Percentiles rank a stretch among this genome's conserved stretches.
These are phyloP conservation scores for Populus deltoides DNA, from an alignment of 345 rosid genomes.

Conservation along the genomic window DNA sequence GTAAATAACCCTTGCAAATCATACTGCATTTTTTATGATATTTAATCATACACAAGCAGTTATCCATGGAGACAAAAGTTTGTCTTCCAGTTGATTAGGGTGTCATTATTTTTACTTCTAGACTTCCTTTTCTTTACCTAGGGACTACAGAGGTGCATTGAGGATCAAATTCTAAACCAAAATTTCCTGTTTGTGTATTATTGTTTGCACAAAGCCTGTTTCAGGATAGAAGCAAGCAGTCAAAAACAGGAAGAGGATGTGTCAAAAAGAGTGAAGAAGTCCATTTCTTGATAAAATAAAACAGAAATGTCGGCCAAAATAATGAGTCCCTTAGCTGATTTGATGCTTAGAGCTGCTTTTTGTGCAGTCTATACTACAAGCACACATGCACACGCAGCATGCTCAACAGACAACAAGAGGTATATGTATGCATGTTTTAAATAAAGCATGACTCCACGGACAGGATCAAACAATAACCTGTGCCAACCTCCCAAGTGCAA, in stretches of 20 bases:
- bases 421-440: neutral
- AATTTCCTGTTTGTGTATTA: neutral
- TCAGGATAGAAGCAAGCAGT: neutral
- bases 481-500: conserved; percentile 80
- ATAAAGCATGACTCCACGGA: conserved; percentile 1
- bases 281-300: conserved; percentile 2
- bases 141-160: neutral
- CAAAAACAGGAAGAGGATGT: neutral
- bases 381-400: neutral
- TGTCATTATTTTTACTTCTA: neutral
- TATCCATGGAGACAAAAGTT: neutral
- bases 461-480: conserved; percentile 44
- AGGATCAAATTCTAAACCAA: neutral
- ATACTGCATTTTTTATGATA: neutral
- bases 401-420: neutral
- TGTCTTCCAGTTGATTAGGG: neutral
- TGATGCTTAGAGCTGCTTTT: neutral
- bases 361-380: neutral
- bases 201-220: neutral
- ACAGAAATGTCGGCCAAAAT: neutral
- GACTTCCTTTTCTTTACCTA: neutral
- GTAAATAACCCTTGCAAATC: neutral
- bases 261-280: neutral
- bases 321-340: neutral
- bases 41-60: neutral